These are phyloP conservation scores for Sarcomyxa edulis DNA, from an alignment of 768 basidiomycete genomes.

Conservation along the genomic window DNA sequence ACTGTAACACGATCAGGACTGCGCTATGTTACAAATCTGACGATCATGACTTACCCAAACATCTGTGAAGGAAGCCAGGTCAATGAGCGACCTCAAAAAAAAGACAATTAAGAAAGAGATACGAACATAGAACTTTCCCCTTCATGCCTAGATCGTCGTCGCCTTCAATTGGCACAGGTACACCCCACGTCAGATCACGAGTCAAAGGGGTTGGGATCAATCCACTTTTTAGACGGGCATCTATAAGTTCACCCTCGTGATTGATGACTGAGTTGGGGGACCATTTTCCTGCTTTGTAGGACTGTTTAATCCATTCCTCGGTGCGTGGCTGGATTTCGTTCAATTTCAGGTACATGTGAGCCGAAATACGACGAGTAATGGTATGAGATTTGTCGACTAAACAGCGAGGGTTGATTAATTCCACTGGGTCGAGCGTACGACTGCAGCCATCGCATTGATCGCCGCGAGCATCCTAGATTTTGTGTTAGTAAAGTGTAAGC, in stretches of 20 bases:
- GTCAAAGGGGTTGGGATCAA: slow-evolving; percentile 88
- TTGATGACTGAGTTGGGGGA: slow-evolving; percentile 90
- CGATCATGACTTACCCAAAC: slow-evolving; percentile 72
- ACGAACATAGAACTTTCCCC: slow-evolving; percentile 93
- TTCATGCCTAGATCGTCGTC: slow-evolving; percentile 82
- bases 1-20: slow-evolving; percentile 42
- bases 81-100: slow-evolving; percentile 5
- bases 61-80: slow-evolving; percentile 39
- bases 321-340: slow-evolving; percentile 76
- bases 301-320: slow-evolving; percentile 83
- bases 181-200: slow-evolving; percentile 93
- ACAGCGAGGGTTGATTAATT: slow-evolving; percentile 93
- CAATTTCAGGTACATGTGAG: slow-evolving; percentile 90
- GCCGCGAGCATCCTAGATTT: slow-evolving; percentile 89
- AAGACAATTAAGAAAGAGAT: background rate
- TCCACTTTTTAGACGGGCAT: slow-evolving; percentile 82
- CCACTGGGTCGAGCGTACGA: slow-evolving; percentile 88
- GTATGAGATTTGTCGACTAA: slow-evolving; percentile 77
- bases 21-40: slow-evolving; percentile 1
- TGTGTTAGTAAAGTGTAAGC: background rate
- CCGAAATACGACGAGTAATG: slow-evolving; percentile 69
- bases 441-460: slow-evolving; percentile 97
- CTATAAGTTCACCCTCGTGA: slow-evolving; percentile 80
- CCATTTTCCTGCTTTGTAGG: slow-evolving; percentile 85
- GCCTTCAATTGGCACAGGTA: slow-evolving; percentile 78